Base-by-base conservation (phyloP, 2,329 filamentous ascomycete genomes). In the Blumeria hordei region DNA sequence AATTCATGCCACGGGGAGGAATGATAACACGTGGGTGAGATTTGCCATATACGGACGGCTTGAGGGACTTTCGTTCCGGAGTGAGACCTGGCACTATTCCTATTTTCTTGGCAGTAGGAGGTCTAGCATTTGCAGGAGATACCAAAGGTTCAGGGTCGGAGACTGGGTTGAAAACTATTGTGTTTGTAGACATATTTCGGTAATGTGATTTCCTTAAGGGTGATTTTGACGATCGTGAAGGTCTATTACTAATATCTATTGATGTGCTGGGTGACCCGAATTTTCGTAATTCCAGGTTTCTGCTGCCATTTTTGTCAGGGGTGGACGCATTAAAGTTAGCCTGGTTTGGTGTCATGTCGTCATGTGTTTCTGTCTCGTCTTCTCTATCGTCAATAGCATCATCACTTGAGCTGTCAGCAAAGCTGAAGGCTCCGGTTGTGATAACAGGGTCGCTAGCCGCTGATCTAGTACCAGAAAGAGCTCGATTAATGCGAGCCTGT, bases 321-420 rank as follows among this genome's bases (percentile, higher is more conserved):
- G 56, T 58, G 4, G 56, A 55, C 7, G 36, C 39, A 34, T 58
- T 56, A 56, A 60, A 61, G 28, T 21, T 47, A 21, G 18, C n/a
- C 3, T 21, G 12, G n/a, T 53, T 32, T 11, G 21, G 37, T 44
- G 53, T 45, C 51, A 80, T 78, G 56, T 88, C 83, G 55, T 87
- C 84, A 55, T 88, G 85, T 3, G 84, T 88, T 11, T 85, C 75
- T n/a, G 88, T 71, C 66, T 95, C 88, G 62, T 94, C 88, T 62
- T 95, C 88, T 0, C 87, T 86, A 51, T 58, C 58, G 11, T 54
- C 57, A 53, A 72, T 69, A 28, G 70, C 62, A 69, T 74, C 45
- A 33, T 56, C 53, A 55, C 51, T 60, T 53, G 35, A 66, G 53
- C 57, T 58, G 21, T 57, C 44, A 70, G 69, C 0, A 76, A 80